phyloP scores from a whole-genome alignment of 2,329 filamentous ascomycete species.

The Celoporthe dispersa region DNA sequence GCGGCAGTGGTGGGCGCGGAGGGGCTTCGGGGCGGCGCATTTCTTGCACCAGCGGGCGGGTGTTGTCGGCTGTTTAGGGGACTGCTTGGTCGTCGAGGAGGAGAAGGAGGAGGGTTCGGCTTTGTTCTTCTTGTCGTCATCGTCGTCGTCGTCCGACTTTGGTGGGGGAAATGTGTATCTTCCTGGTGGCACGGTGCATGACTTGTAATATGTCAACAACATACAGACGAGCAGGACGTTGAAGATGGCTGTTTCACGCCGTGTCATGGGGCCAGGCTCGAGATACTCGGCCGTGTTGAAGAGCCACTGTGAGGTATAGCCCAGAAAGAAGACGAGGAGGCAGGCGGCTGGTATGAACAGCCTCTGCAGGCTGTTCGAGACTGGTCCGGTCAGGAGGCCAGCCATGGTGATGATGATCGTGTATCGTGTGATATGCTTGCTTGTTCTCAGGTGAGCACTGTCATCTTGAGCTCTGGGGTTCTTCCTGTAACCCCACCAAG shows the following conservation, averaged over 20 bases:
- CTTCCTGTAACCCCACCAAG: too few species aligned
- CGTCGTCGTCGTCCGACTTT: slow-evolving; percentile 5
- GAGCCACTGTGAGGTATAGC: slow-evolving; percentile 73
- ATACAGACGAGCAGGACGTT: slow-evolving; percentile 68
- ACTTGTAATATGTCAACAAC: slow-evolving; percentile 70
- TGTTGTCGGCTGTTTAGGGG: slow-evolving; percentile 38
- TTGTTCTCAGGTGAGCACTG: slow-evolving; percentile 16
- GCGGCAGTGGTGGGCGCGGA: slow-evolving; percentile 80
- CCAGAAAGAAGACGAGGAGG: slow-evolving; percentile 68
- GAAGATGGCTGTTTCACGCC: slow-evolving; percentile 63
- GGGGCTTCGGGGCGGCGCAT: slow-evolving; percentile 75
- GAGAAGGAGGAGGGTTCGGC: not conserved
- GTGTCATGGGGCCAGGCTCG: slow-evolving; percentile 63
- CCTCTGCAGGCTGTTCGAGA: slow-evolving; percentile 50
- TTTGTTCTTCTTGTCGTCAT: not conserved
- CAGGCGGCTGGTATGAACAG: slow-evolving; percentile 73
- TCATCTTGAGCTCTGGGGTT: not conserved
- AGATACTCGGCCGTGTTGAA: slow-evolving; percentile 65
- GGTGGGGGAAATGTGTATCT: slow-evolving; percentile 50
- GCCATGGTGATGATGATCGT: slow-evolving; percentile 17
- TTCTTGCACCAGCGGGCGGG: slow-evolving; percentile 71
- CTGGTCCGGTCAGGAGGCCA: slow-evolving; percentile 40
- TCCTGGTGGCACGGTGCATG: slow-evolving; percentile 63
- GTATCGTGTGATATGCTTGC: not conserved
- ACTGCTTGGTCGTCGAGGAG: not conserved